Conservation (phyloP, 176 grass and related monocot genomes). For the Canna indica region DNA sequence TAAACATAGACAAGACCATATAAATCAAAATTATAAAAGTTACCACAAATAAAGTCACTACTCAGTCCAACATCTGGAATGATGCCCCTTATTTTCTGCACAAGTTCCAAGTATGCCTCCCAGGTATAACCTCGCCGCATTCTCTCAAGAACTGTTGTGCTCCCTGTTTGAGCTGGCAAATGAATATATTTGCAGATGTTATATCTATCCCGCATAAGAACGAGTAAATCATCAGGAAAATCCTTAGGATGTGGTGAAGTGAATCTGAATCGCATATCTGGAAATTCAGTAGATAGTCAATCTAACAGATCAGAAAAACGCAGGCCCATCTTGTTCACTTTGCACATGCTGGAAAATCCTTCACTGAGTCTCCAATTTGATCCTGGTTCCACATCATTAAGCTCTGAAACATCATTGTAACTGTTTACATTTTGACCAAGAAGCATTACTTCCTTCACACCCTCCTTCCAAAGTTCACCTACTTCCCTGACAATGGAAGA, state of each 20-base stretch:
- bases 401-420: conserved; percentile 81
- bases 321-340: conserved; percentile 64
- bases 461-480: conserved; percentile 62
- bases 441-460: conserved; percentile 92
- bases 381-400: conserved; percentile 50
- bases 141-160: conserved; percentile 60
- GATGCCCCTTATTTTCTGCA: conserved; percentile 69
- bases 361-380: conserved; percentile 71
- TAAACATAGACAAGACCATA: neutral
- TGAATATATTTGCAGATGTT: conserved; percentile 90
- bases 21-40: conserved; percentile 7
- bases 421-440: conserved; percentile 99
- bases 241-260: conserved; percentile 95
- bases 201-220: conserved; percentile 87
- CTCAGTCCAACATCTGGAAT: conserved; percentile 88
- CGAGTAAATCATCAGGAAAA: conserved; percentile 74
- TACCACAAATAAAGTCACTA: conserved; percentile 97
- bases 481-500: conserved; percentile 83
- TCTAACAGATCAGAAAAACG: conserved; percentile 86
- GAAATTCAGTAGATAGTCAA: conserved; percentile 65
- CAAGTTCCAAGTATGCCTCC: conserved; percentile 91
- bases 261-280: conserved; percentile 95
- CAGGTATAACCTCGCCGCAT: conserved; percentile 85
- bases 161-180: conserved; percentile 87
- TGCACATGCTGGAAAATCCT: conserved; percentile 76